Conservation (phyloP, 768 basidiomycete species). For the Chiua virens region DNA sequence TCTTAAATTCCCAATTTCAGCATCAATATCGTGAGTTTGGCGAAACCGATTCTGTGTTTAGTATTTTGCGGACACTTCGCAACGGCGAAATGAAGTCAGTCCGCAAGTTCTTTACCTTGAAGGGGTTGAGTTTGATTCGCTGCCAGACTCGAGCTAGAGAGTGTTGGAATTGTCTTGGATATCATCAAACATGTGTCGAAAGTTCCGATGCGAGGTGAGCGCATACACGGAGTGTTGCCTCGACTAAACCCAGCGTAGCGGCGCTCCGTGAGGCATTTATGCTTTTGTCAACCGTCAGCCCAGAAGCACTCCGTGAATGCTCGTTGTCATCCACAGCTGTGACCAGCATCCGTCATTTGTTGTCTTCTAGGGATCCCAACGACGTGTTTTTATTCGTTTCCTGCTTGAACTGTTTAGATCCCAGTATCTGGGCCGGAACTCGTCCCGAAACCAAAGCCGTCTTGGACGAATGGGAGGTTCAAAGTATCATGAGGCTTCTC, state of each 20-base stretch:
- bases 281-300: conserved; percentile 26
- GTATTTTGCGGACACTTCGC: conserved; percentile 25
- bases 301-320: conserved; percentile 18
- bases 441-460: conserved; percentile 46
- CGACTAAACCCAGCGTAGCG: conserved; percentile 27
- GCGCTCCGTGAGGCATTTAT: conserved; percentile 35
- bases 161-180: conserved; percentile 21
- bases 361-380: conserved; percentile 57
- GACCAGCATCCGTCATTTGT: conserved; percentile 52
- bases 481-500: conserved; percentile 65
- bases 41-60: neutral
- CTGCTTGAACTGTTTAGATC: conserved; percentile 60
- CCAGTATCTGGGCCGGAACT: conserved; percentile 69
- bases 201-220: conserved; percentile 27
- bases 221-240: neutral
- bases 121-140: neutral
- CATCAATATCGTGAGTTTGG: conserved; percentile 10
- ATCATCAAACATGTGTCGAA: conserved; percentile 26
- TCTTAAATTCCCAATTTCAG: conserved; percentile 24
- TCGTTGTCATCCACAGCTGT: conserved; percentile 32
- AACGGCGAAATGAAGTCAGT: conserved; percentile 26
- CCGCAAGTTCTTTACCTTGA: neutral
- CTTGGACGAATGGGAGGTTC: conserved; percentile 74
- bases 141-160: conserved; percentile 22
- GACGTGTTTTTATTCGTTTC: conserved; percentile 65